Evolutionary conservation across 2,329 filamentous ascomycete genomes (phyloP).

Genomic region (Colletotrichum siamense): DNA sequence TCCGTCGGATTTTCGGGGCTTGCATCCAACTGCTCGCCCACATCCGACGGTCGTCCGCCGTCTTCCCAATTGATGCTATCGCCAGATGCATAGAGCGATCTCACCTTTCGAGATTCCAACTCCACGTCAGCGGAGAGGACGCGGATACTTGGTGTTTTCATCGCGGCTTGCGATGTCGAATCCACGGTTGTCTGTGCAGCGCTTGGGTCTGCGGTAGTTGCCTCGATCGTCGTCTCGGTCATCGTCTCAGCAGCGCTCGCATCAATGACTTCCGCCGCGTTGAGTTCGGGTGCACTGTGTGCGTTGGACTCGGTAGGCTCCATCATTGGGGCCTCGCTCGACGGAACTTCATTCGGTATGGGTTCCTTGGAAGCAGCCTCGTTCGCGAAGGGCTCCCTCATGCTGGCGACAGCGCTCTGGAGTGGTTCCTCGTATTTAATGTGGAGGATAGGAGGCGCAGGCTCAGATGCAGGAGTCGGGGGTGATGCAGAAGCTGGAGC

Average conservation of each 20-base stretch:
- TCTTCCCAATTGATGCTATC: constrained; percentile 59
- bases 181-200: constrained; percentile 22
- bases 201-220: not conserved
- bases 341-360: not conserved
- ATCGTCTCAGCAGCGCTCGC: not conserved
- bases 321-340: not conserved
- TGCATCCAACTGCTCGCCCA: constrained; percentile 53
- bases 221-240: not conserved
- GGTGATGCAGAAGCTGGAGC: not conserved
- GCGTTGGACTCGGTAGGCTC: not conserved
- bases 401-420: not conserved
- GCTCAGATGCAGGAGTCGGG: not conserved
- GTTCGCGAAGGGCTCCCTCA: not conserved
- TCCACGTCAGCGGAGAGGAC: constrained; percentile 61
- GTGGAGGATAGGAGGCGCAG: constrained; percentile 3
- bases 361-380: not conserved
- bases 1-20: constrained; percentile 57
- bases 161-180: constrained; percentile 6
- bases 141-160: constrained; percentile 51
- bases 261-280: not conserved
- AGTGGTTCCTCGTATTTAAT: constrained; percentile 9
- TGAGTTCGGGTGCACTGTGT: not conserved
- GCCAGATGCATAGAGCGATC: constrained; percentile 67
- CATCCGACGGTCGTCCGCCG: constrained; percentile 51
- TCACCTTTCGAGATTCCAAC: constrained; percentile 71